A percentile compares a stretch with the other conserved stretches of the same genome.
Evolutionary conservation across 2,329 filamentous ascomycete species (phyloP).

Genomic region (Rutstroemia sp.): DNA sequence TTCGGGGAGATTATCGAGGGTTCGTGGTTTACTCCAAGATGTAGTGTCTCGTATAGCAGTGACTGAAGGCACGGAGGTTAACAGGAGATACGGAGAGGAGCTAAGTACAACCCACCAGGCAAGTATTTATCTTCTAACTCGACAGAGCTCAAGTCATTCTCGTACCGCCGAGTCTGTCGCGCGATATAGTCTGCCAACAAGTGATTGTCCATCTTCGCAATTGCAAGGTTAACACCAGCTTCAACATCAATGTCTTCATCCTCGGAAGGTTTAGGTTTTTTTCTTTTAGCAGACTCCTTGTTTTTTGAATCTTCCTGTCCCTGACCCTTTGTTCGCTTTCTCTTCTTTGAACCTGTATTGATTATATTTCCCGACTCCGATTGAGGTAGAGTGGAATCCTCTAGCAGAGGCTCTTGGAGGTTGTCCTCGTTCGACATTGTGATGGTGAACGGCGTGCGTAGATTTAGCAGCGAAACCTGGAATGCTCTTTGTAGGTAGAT

Average conservation of each 20-base stretch:
- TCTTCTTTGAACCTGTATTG: constrained; percentile 22
- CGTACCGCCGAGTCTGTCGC: constrained; percentile 70
- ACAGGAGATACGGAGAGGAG: neutral
- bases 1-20: constrained; percentile 63
- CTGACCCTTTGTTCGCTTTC: constrained; percentile 22
- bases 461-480: neutral
- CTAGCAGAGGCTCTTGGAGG: constrained; percentile 27
- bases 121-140: constrained; percentile 80
- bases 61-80: constrained; percentile 33
- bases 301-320: constrained; percentile 10
- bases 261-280: constrained; percentile 44
- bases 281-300: constrained; percentile 33
- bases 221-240: constrained; percentile 69
- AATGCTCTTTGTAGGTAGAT: too few relatives aligned
- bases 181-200: constrained; percentile 81
- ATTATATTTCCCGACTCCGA: constrained; percentile 12
- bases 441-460: neutral
- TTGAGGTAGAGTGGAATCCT: constrained; percentile 16
- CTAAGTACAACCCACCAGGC: constrained; percentile 48
- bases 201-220: constrained; percentile 74
- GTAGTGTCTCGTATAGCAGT: constrained; percentile 74
- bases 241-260: constrained; percentile 57
- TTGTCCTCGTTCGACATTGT: constrained; percentile 23
- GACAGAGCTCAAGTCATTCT: constrained; percentile 70
- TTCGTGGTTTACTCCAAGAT: constrained; percentile 59